Conservation (phyloP, 768 basidiomycete species). For the Pulveroboletus sp. region DNA sequence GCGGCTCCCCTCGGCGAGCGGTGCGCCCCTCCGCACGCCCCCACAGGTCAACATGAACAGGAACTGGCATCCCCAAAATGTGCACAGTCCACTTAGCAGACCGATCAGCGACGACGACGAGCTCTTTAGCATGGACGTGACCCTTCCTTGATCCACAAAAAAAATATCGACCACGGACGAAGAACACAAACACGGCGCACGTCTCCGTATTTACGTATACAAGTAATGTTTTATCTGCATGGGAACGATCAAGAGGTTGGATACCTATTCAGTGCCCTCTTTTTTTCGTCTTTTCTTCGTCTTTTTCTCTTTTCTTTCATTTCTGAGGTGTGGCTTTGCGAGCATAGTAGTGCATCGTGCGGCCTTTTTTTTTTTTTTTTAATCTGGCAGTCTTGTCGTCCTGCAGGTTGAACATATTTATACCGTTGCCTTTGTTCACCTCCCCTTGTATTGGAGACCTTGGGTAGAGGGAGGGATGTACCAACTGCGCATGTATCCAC, state of each 20-base stretch:
- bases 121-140: conserved; percentile 68
- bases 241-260: conserved; percentile 27
- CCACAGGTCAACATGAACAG: conserved; percentile 24
- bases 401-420: conserved; percentile 22
- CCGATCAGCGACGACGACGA: conserved; percentile 66
- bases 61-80: conserved; percentile 36
- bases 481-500: conserved; percentile 20
- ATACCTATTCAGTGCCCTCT: conserved; percentile 32
- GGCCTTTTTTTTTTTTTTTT: too few relatives aligned
- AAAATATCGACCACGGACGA: conserved; percentile 13
- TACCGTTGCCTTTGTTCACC: conserved; percentile 21
- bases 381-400: conserved; percentile 3
- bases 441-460: conserved; percentile 11
- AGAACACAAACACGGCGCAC: neutral
- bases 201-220: conserved; percentile 26
- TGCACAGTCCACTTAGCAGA: conserved; percentile 60
- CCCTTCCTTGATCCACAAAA: neutral
- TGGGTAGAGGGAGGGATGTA: conserved; percentile 14
- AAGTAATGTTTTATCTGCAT: conserved; percentile 25
- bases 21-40: conserved; percentile 27
- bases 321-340: conserved; percentile 5
- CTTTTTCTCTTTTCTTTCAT: conserved; percentile 4
- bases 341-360: neutral
- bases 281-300: neutral
- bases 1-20: conserved; percentile 33